Evolutionary conservation across 495 filamentous ascomycete genomes (phyloP).

Genomic region (Penicillium maclennaniae): DNA sequence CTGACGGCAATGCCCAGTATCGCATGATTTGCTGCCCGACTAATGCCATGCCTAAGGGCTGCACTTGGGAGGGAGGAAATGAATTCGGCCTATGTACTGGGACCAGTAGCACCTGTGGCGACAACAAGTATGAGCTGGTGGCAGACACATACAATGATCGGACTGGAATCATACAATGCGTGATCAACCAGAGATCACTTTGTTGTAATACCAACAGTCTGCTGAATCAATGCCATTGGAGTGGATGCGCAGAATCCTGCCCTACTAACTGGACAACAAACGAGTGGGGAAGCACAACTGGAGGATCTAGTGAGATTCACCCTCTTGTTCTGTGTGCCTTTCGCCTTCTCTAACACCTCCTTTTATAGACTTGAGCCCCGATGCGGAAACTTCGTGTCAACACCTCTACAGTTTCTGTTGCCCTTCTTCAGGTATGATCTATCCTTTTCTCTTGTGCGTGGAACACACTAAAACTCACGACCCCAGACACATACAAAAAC

Average conservation of each 20-base stretch:
- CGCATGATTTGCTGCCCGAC: slow-evolving; percentile 1
- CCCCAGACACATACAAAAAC: no score
- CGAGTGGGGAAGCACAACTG: not conserved
- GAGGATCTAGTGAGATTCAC: no score
- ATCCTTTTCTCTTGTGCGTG: no score
- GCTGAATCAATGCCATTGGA: not conserved
- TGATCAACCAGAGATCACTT: not conserved
- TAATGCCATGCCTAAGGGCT: not conserved
- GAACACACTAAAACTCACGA: no score
- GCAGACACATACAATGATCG: not conserved
- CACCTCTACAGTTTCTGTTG: no score
- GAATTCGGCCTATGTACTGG: not conserved
- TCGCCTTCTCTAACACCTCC: no score
- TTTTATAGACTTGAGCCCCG: no score
- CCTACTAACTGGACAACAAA: not conserved
- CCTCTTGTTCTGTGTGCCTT: no score
- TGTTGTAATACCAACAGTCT: not conserved
- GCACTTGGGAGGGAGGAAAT: not conserved
- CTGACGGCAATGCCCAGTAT: not conserved
- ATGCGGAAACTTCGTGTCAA: no score
- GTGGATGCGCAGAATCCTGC: not conserved
- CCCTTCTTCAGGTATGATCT: no score
- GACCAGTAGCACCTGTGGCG: not conserved
- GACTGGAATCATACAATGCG: not conserved
- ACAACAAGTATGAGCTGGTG: not conserved